Conservation (phyloP, 1,284 basidiomycete genomes). For the Papiliotrema terrestris region DNA sequence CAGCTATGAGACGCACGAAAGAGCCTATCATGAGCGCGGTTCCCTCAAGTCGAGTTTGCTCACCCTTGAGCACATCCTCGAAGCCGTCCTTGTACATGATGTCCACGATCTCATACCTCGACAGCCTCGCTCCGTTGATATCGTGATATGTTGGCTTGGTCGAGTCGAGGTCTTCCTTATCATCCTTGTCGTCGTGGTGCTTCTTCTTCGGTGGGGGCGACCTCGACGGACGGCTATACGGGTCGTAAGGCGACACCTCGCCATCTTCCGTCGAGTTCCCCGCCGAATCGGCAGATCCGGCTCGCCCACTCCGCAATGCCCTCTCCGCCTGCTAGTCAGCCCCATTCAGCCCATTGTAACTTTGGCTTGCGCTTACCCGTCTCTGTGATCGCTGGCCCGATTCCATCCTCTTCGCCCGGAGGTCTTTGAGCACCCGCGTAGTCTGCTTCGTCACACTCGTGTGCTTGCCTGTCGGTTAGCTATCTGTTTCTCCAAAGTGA, state of each 20-base stretch:
- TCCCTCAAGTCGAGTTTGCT: no score
- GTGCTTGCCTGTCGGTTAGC: slow-evolving; percentile 61
- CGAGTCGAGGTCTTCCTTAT: slow-evolving; percentile 60
- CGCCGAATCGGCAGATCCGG: slow-evolving; percentile 24
- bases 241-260: slow-evolving; percentile 64
- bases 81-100: slow-evolving; percentile 34
- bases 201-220: slow-evolving; percentile 52
- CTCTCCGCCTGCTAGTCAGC: slow-evolving; percentile 14
- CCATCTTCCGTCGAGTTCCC: slow-evolving; percentile 56
- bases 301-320: slow-evolving; percentile 55
- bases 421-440: slow-evolving; percentile 69
- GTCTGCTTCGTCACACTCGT: slow-evolving; percentile 82
- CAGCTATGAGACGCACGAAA: slow-evolving; percentile 75
- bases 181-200: slow-evolving; percentile 56
- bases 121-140: slow-evolving; percentile 70
- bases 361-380: slow-evolving; percentile 14
- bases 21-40: slow-evolving; percentile 54
- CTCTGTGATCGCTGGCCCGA: slow-evolving; percentile 41
- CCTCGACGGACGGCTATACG: slow-evolving; percentile 46
- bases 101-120: slow-evolving; percentile 67
- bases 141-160: slow-evolving; percentile 63
- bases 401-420: slow-evolving; percentile 75
- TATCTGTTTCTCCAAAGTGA: background rate
- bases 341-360: background rate
- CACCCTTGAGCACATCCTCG: slow-evolving; percentile 27